Evolutionary conservation across 345 rosid species (phyloP), one percentile per base, ranked within the genome.

Genomic region (Populus nigra): DNA sequence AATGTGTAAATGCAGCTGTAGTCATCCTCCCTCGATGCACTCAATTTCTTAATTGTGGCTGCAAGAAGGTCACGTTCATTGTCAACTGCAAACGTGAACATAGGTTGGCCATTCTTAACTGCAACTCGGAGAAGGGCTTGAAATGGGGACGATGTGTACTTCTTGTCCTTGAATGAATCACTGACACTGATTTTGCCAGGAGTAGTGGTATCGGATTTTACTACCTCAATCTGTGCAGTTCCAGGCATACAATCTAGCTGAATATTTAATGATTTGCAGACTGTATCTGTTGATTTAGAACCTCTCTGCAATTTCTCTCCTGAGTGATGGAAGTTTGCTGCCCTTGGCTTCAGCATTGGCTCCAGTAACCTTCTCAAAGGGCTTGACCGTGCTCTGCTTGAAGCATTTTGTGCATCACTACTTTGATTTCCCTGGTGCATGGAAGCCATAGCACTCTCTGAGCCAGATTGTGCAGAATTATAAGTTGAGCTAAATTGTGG

Each of bases 111-210:
- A 73, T 93, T 93, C 88, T 91, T 95, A 81, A 86, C 77, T 27
- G 91, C 91, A 75, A 95, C 96, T 73, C 89, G 90, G 13, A 93
- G 83, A 81, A 95, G 94, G 38, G 99, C 99, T 82, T 93, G 99
- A 79, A 86, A 82, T 17, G 86, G 76, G 72, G 87, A 80, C 65
- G 86, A 80, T 73, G 84, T 84, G 65, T 71, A 63, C 76, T 79
- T 89, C 87, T 79, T 72, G 22, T 71, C 80, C 65, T 66, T 71
- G 31, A 35, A 83, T 71, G 87, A 81, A 76, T 89, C 83, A 73
- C 79, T 80, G 57, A 80, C 69, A 71, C 86, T 76, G 50, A 77
- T 77, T 76, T 78, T 72, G 72, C 76, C 74, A 76, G 88, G 87
- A 68, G 81, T 78, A 17, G 63, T 76, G n/a, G 74, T 68, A 57